Evolutionary conservation across 306 rosid genomes (phyloP).

Genomic region (Dalbergia oliveri): DNA sequence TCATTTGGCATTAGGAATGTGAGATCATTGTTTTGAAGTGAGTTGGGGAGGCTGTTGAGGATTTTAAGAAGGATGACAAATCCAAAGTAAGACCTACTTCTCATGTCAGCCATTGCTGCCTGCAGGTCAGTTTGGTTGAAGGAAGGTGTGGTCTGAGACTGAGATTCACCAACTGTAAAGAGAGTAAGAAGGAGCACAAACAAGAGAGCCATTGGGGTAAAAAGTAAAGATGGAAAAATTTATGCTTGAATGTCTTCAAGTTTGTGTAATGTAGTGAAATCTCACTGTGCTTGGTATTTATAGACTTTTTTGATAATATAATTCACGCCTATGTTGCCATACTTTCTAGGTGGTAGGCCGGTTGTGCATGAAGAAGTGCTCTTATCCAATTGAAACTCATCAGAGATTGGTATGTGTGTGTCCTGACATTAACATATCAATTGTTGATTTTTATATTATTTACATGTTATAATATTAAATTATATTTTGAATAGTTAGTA

Average conservation of each 20-base stretch:
- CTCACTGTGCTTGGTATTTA: conserved; percentile 34
- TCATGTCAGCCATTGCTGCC: conserved; percentile 65
- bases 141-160: conserved; percentile 46
- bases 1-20: conserved; percentile 69
- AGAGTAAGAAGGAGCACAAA: conserved; percentile 53
- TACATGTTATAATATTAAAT: too few relatives aligned
- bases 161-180: conserved; percentile 50
- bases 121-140: conserved; percentile 61
- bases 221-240: background rate
- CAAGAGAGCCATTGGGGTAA: conserved; percentile 58
- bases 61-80: conserved; percentile 70
- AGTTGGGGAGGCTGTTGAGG: conserved; percentile 53
- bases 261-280: conserved; percentile 35
- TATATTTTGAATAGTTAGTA: too few relatives aligned
- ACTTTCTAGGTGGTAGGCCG: conserved; percentile 49
- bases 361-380: conserved; percentile 48
- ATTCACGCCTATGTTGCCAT: conserved; percentile 34
- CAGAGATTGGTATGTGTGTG: too few relatives aligned
- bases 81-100: conserved; percentile 61
- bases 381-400: background rate
- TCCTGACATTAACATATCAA: too few relatives aligned
- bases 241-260: conserved; percentile 26
- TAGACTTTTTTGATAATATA: background rate
- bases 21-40: conserved; percentile 49
- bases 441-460: too few relatives aligned